Conservation (phyloP, 1,284 basidiomycete species). For the Inonotus hispidus region DNA sequence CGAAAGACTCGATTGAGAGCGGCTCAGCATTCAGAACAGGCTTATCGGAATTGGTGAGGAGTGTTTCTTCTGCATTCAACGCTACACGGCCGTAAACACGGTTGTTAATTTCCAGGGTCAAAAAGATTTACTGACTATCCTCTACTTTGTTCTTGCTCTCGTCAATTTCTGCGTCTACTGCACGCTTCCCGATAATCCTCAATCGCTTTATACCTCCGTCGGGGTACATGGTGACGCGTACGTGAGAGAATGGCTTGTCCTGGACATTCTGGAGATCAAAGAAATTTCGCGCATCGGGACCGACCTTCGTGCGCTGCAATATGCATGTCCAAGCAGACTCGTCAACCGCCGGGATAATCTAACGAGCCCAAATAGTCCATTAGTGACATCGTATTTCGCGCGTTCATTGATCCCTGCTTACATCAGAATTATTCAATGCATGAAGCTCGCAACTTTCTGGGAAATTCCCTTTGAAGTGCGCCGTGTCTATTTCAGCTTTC, state of each 20-base stretch:
- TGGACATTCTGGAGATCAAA: slow-evolving; percentile 72
- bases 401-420: slow-evolving; percentile 36
- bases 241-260: slow-evolving; percentile 68
- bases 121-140: slow-evolving; percentile 14
- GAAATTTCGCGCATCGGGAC: slow-evolving; percentile 87
- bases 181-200: slow-evolving; percentile 70
- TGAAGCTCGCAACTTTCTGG: slow-evolving; percentile 86
- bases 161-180: slow-evolving; percentile 18
- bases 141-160: neutral
- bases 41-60: slow-evolving; percentile 8
- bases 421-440: slow-evolving; percentile 46
- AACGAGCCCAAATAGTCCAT: neutral
- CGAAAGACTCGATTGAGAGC: slow-evolving; percentile 78
- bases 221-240: slow-evolving; percentile 86
- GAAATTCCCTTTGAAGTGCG: slow-evolving; percentile 96
- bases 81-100: neutral
- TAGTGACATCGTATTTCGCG: slow-evolving; percentile 21
- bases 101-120: neutral
- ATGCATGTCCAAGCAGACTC: slow-evolving; percentile 67
- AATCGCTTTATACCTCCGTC: slow-evolving; percentile 96
- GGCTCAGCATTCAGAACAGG: slow-evolving; percentile 59
- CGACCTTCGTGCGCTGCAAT: slow-evolving; percentile 74
- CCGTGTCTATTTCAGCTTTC: slow-evolving; percentile 87
- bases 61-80: neutral
- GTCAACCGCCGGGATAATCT: slow-evolving; percentile 30